Evolutionary conservation across 257 asterid genomes (phyloP), one percentile per base, ranked within the genome.

Genomic region (Fraxinus americana): DNA sequence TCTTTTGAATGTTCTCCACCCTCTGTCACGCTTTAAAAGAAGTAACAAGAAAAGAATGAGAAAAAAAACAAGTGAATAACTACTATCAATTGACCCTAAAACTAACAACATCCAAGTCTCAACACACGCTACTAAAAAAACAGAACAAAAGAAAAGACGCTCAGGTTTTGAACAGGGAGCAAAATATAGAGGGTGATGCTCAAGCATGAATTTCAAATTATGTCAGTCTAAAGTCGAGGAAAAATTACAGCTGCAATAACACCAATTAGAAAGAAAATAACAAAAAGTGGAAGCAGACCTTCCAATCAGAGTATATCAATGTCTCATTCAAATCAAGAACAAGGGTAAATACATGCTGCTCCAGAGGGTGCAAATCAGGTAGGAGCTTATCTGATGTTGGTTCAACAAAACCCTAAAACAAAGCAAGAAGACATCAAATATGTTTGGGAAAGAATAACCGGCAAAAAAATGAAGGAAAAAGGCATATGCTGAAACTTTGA

Each of bases 1-100:
- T 80, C 99, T 86, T 78, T 95, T 95, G 83, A 90, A 90, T 52
- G 98, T 93, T 85, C 96, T 91, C 99, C 98, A 95, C 21, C 98
- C 98, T 83, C 98, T 83, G 16, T 91, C 97, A 78, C 99, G 97
- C 99, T 94, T 81, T 71, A 77, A 67, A 77, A 78, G 27, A 52
- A 75, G 52, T 50, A 73, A 1, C 70, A 8, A 69, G 23, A 69
- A 34, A 8, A 30, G 23, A 7, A 16, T 50, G 29, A 77, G 71
- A 21, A 72, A 77, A 74, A 69, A 61, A n/a, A 13, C 34, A 59
- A 77, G 19, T 23, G 17, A 61, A 63, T 63, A 63, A 63, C 34
- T 63, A 25, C 27, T 4, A 41, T 25, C 23, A 7, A 30, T 48
- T 72, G 50, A 71, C 17, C 27, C 2, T 25, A 6, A 63, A 23